Evolutionary conservation across 306 rosid genomes (phyloP), one percentile per base, ranked within the genome.

Genomic region (Lathyrus sativus): DNA sequence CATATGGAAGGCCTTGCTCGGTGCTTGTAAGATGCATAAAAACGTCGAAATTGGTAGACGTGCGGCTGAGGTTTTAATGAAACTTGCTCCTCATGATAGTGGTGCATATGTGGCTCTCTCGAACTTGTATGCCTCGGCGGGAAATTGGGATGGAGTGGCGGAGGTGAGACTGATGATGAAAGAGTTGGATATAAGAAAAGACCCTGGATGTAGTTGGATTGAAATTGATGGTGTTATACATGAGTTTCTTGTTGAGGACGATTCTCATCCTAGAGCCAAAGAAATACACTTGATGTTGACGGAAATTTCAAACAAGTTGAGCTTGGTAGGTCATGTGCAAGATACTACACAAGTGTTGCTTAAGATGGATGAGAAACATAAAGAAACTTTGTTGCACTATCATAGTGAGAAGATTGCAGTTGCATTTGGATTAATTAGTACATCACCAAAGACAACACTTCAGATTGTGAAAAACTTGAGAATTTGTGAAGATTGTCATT

Each of bases 331-430:
- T 48, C 79, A 87, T 70, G 67, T 19, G 73, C 95, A 89, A 48
- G 67, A 75, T 46, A 84, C 88, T 50, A 62, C 85, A 58, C 84
- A 79, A 76, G 87, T 91, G 48, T 87, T 89, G 75, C 91, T 87
- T 73, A 84, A 87, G 46, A 48, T 84, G 62, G 89, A 78, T 75
- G 87, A 82, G 68, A 74, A 80, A 77, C 84, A 78, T 13, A 91
- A 84, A 68, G 85, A 80, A 29, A 75, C 68, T 57, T 58, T 76
- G 43, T 73, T 91, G 67, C 86, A 85, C 39, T 78, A 75, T 66
- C 91, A 89, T 42, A 89, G 97, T 68, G 96, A 89, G 85, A 91
- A 87, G 87, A 87, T 91, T 66, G 96, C 96, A 28, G 81, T 84
- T 78, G 91, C 95, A 72, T 89, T 87, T 74, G 98, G 92, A 54